These are phyloP conservation scores for Thelephora aurantiotincta DNA, from an alignment of 768 basidiomycete species.

Conservation along the genomic window DNA sequence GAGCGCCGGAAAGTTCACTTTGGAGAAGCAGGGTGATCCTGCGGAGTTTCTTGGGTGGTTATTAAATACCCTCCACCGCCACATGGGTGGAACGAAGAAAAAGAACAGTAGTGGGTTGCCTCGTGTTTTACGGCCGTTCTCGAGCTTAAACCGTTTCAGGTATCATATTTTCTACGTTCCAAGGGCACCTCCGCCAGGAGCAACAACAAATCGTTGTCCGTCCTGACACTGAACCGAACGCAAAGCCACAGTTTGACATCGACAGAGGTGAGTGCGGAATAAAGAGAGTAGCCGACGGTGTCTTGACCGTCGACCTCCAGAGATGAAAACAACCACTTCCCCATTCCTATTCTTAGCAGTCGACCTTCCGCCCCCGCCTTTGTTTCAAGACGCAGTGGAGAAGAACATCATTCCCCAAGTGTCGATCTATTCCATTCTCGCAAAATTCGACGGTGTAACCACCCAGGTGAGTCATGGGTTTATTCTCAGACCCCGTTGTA, in stretches of 20 bases:
- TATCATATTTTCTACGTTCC: conserved; percentile 86
- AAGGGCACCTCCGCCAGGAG: conserved; percentile 86
- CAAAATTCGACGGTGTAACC: conserved; percentile 87
- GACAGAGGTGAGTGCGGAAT: conserved; percentile 51
- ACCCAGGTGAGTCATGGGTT: conserved; percentile 51
- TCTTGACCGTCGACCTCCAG: conserved; percentile 22
- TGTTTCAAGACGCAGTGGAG: conserved; percentile 92
- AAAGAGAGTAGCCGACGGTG: conserved; percentile 6
- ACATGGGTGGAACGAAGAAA: conserved; percentile 90
- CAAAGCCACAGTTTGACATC: conserved; percentile 87
- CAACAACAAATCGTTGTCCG: conserved; percentile 87
- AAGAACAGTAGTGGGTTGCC: conserved; percentile 65
- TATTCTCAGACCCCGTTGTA: conserved; percentile 5
- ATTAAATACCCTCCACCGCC: conserved; percentile 84
- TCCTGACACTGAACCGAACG: conserved; percentile 55
- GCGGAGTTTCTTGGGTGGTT: conserved; percentile 94
- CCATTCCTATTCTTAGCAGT: conserved; percentile 95
- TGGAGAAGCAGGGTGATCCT: conserved; percentile 93
- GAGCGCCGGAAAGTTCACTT: conserved; percentile 79
- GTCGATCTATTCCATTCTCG: conserved; percentile 74
- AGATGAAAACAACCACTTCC: conserved; percentile 72
- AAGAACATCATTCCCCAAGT: conserved; percentile 99
- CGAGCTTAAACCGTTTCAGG: conserved; percentile 29
- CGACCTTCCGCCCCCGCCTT: conserved; percentile 91
- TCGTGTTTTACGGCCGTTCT: conserved; percentile 8